Base-by-base conservation (phyloP, 768 basidiomycete genomes). In the Hemileccinum rubropunctum region DNA sequence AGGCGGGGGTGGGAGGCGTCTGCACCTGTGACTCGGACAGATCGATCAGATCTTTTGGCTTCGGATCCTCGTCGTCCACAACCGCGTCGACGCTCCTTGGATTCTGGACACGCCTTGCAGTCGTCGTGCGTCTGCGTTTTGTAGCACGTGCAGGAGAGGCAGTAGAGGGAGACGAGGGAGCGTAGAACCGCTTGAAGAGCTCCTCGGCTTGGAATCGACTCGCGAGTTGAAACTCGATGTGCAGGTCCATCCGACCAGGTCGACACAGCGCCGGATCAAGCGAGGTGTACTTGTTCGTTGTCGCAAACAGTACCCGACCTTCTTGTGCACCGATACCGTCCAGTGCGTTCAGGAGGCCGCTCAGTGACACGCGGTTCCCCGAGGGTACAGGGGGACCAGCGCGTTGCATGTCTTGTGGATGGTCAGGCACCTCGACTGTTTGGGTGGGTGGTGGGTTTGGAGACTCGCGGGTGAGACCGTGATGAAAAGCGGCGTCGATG, bases 261-360 rank as follows among this genome's bases (percentile, higher is more conserved):
- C 89, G 81, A 58, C 78, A 79, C 21, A 91, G 75, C 1, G 89
- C 90, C 2, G 85, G 76, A 58, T 91, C 89, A 23, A 92, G 80
- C 2, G 79, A 70, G 8, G 66, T 61, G 64, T 84, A 87, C 56
- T 84, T 81, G 71, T 91, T 91, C 1, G 87, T 88, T 4, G 87
- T 89, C 4, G 88, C 88, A 45, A 87, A 88, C 7, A 88, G 72
- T 26, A 91, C 78, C 1, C 89, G 84, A n/a, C 88, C 89, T 68
- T 91, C 88, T 58, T 86, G 83, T 1, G 89, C 88, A 3, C 78
- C 82, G 42, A 89, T 80, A 28, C 88, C 89, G 57, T 91, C 88
- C 21, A 91, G 76, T n/a, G 85, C 83, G 47, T 88, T 88, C 5
- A 91, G 75, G 7, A 91, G 75, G 13, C 88, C 88, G 42, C 83